phyloP scores from a whole-genome alignment of 2,329 filamentous ascomycete species.

The Paracorniculantispora psalliotae region DNA sequence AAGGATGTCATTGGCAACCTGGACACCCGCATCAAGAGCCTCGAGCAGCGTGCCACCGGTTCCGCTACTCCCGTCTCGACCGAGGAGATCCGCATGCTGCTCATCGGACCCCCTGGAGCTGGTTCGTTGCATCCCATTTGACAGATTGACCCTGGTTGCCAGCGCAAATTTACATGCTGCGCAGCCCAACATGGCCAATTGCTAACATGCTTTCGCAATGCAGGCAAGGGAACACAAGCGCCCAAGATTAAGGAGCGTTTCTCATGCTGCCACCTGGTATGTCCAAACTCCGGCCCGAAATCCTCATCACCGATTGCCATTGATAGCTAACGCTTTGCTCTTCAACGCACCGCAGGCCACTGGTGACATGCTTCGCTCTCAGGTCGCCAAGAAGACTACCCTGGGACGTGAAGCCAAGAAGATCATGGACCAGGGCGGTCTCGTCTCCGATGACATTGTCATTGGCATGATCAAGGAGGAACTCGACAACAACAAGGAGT shows the following conservation, averaged over 20 bases:
- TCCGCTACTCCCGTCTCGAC: conserved; percentile 44
- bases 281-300: conserved; percentile 25
- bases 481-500: conserved; percentile 89
- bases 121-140: conserved; percentile 54
- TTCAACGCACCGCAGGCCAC: conserved; percentile 62
- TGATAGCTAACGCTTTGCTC: conserved; percentile 17
- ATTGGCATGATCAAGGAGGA: conserved; percentile 99
- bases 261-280: conserved; percentile 92
- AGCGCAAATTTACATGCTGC: conserved; percentile 15
- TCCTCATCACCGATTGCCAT: background rate
- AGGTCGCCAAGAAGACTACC: conserved; percentile 94
- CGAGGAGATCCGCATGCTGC: conserved; percentile 84
- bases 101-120: conserved; percentile 95
- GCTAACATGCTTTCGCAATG: conserved; percentile 14
- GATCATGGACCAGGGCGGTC: conserved; percentile 98
- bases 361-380: conserved; percentile 97
- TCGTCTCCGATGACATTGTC: conserved; percentile 98
- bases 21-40: conserved; percentile 77
- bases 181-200: background rate
- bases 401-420: conserved; percentile 97
- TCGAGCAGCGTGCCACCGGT: conserved; percentile 69
- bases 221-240: conserved; percentile 98
- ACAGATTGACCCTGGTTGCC: conserved; percentile 12
- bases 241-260: conserved; percentile 98
- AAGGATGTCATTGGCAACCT: conserved; percentile 79